Evolutionary conservation across 108 stramenopile species (phyloP), one percentile per base, ranked within the genome.

Genomic region (Fragilaria crotonensis): DNA sequence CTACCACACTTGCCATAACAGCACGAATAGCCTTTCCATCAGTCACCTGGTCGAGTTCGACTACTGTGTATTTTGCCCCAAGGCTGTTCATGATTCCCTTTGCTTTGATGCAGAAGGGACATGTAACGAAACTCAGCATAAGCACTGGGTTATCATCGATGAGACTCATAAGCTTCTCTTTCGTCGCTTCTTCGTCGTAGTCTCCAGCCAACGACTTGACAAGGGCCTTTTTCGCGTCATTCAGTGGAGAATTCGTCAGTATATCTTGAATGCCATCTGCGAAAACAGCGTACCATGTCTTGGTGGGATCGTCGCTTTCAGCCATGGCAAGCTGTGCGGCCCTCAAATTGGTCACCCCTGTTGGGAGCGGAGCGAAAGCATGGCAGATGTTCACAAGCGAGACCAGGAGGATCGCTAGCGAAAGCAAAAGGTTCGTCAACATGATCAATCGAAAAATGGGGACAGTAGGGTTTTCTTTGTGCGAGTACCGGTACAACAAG

Each of bases 41-140:
- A 2, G 68, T 57, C 29, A 73, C 74, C 49, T 70, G 66, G 57
- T 92, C 87, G 28, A 96, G 60, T 62, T 92, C 92, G 22, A 87
- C 54, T 2, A 78, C 84, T 31, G 60, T 77, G 54, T 88, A 91
- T 32, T 81, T 73, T 25, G 82, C 80, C n/a, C 64, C 71, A 57
- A 71, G 73, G 22, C 48, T 72, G 70, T 90, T 84, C 29, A 96
- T 59, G 28, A 87, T 64, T 14, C 44, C 55, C 63, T 96, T 96
- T 30, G 93, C 95, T 71, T 90, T 83, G 73, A 88, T 72, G 62
- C 94, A 95, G 63, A 81, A 95, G 47, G 94, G 94, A 55, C 95
- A 96, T 27, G 82, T 87, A 18, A 79, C 79, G 57, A 93, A 95
- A 25, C 67, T 70, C 18, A 88, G 68, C 63, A 87, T 70, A 4